phyloP scores from a whole-genome alignment of 78 protist species.

The Chrysochromulina parva region DNA sequence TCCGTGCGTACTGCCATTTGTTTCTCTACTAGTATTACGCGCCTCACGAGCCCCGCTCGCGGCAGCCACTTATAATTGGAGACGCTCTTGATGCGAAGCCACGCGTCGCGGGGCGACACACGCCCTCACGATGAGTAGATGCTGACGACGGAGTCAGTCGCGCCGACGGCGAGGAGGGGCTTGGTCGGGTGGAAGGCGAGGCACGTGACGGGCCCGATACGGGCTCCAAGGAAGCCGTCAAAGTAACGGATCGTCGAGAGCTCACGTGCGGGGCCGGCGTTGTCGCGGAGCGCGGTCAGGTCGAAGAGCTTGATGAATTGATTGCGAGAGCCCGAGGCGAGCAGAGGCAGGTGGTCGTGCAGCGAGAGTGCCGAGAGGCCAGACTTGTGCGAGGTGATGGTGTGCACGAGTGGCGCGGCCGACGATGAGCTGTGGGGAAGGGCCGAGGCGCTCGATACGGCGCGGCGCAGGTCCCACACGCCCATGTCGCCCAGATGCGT shows the following conservation, averaged over 20 bases:
- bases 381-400: background rate
- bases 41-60: too few relatives aligned
- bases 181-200: conserved; percentile 84
- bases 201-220: conserved; percentile 83
- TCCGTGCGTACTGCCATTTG: too few relatives aligned
- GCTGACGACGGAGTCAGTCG: conserved; percentile 69
- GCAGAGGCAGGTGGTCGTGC: conserved; percentile 61
- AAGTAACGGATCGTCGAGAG: conserved; percentile 73
- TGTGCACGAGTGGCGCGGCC: conserved; percentile 44
- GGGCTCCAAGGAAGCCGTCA: conserved; percentile 88
- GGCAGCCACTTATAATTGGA: too few relatives aligned
- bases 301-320: conserved; percentile 58
- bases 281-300: conserved; percentile 32
- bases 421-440: background rate
- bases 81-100: too few relatives aligned
- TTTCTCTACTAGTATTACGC: too few relatives aligned
- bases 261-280: background rate
- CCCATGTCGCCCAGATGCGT: too few relatives aligned
- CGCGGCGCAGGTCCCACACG: too few relatives aligned
- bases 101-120: too few relatives aligned
- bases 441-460: too few relatives aligned
- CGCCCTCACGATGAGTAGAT: conserved; percentile 39
- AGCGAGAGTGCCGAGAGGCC: conserved; percentile 49
- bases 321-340: conserved; percentile 54
- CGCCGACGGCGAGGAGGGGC: conserved; percentile 79